Percentiles rank a stretch among this genome's conserved stretches.
phyloP scores from a whole-genome alignment of 805 yeast genomes.

The Hanseniaspora hatyaiensis region DNA sequence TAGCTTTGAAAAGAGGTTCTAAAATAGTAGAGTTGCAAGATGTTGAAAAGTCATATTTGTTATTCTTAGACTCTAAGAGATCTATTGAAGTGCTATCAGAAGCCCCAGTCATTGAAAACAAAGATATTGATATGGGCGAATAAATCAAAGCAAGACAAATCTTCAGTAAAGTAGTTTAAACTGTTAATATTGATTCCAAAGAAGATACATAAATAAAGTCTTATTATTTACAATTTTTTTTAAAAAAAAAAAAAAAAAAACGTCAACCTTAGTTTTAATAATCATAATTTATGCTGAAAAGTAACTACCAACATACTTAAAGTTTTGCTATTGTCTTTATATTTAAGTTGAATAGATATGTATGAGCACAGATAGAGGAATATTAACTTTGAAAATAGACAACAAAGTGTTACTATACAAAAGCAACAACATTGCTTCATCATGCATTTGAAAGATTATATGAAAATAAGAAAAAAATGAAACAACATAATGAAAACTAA shows the following conservation, averaged over 20 bases:
- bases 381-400: no score
- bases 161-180: not conserved
- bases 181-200: not conserved
- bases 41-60: constrained; percentile 71
- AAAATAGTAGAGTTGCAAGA: constrained; percentile 63
- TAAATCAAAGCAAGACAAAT: constrained; percentile 1
- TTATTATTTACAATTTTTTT: not conserved
- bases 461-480: no score
- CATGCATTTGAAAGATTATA: no score
- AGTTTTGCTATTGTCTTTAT: no score
- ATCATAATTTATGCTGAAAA: no score
- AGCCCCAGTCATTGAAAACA: constrained; percentile 53
- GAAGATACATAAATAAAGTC: not conserved
- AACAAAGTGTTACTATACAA: no score
- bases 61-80: constrained; percentile 81
- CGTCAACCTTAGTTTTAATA: no score
- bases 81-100: constrained; percentile 77
- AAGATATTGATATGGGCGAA: constrained; percentile 50
- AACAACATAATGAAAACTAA: no score
- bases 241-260: not conserved
- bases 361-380: no score
- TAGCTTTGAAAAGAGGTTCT: constrained; percentile 66
- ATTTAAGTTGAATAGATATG: no score
- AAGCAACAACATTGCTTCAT: no score
- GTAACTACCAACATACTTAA: no score